These are phyloP conservation scores for Rhododendron simsii DNA, from an alignment of 148 eudicot species.

Conservation along the genomic window DNA sequence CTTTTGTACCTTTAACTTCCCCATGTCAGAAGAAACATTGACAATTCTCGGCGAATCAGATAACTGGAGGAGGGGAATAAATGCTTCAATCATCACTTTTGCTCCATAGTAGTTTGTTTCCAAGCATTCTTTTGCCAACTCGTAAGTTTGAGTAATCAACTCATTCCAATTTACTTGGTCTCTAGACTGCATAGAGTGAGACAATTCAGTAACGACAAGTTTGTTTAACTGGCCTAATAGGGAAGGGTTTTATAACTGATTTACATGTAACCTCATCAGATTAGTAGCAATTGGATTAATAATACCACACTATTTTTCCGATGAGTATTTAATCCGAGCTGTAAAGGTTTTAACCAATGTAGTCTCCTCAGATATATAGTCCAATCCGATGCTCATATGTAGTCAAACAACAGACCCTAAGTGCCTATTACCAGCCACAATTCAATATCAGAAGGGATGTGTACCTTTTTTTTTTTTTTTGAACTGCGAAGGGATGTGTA, in stretches of 20 bases:
- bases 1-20: constrained; percentile 34
- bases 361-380: background rate
- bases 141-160: constrained; percentile 17
- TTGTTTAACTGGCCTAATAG: background rate
- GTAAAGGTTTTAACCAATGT: background rate
- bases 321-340: background rate
- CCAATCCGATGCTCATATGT: background rate
- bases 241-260: background rate
- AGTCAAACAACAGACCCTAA: background rate
- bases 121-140: constrained; percentile 35
- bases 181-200: constrained; percentile 2
- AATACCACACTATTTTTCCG: background rate
- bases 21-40: constrained; percentile 39
- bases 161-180: constrained; percentile 5
- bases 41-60: constrained; percentile 53
- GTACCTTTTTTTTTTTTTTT: no score
- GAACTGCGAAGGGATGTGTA: background rate
- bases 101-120: constrained; percentile 48
- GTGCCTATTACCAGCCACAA: background rate
- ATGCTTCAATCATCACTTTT: constrained; percentile 34
- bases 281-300: background rate
- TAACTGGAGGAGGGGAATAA: constrained; percentile 45
- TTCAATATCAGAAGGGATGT: background rate
- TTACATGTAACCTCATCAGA: background rate
- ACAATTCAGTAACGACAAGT: background rate